These are phyloP conservation scores for Viridothelium virens DNA, from an alignment of 495 filamentous ascomycete species.

Conservation along the genomic window DNA sequence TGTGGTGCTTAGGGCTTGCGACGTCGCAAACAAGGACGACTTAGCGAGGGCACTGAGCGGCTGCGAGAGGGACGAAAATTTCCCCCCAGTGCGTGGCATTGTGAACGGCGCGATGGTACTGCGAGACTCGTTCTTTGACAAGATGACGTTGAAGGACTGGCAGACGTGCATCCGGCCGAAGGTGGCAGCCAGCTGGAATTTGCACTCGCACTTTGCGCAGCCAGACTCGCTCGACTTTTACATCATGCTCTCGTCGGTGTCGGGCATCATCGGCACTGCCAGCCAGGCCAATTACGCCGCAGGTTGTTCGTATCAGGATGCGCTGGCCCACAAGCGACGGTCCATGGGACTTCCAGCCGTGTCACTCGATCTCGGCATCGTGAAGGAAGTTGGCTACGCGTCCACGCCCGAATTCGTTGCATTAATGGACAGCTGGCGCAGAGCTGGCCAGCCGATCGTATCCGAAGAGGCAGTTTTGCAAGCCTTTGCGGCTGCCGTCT, in stretches of 20 bases:
- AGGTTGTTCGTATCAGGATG: conserved; percentile 15
- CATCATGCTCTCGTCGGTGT: conserved; percentile 16
- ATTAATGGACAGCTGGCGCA: not conserved
- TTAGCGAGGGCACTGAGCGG: not conserved
- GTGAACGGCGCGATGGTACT: conserved; percentile 17
- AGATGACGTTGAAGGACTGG: conserved; percentile 6
- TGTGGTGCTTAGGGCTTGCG: not conserved
- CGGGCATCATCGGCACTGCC: conserved; percentile 12
- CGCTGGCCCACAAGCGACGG: conserved; percentile 13
- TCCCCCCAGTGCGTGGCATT: conserved; percentile 7
- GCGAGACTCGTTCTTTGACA: conserved; percentile 8
- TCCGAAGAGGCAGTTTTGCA: not conserved
- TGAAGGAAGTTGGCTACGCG: not conserved
- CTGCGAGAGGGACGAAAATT: not conserved
- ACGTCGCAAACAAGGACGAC: not conserved
- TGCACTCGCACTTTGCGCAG: conserved; percentile 6
- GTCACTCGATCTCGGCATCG: not conserved
- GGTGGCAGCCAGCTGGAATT: conserved; percentile 14
- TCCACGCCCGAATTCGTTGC: not conserved
- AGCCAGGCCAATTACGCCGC: conserved; percentile 19
- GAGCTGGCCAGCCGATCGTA: not conserved
- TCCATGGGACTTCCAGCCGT: conserved; percentile 16
- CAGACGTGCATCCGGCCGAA: conserved; percentile 9
- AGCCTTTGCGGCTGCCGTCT: not conserved
- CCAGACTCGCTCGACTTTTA: conserved; percentile 18